Conservation (phyloP, 768 basidiomycete genomes). For the Lentinula lateritia region DNA sequence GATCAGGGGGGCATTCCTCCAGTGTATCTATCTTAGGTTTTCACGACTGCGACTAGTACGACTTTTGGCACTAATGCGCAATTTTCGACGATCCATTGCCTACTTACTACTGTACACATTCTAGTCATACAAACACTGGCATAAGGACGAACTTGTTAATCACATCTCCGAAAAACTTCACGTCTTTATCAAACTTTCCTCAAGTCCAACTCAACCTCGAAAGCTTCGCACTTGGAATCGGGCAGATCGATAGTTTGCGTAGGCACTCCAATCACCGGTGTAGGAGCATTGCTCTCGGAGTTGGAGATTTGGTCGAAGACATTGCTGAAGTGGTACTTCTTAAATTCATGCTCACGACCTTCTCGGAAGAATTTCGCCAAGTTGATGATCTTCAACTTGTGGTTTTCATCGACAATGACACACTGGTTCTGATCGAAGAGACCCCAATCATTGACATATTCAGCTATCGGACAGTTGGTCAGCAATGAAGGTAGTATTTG, state of each 20-base stretch:
- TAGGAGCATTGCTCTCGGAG: not conserved
- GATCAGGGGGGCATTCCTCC: no score
- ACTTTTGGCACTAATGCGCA: no score
- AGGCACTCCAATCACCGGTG: not conserved
- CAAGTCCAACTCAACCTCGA: not conserved
- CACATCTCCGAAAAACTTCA: no score
- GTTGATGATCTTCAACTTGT: not conserved
- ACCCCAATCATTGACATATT: not conserved
- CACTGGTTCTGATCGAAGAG: conserved; percentile 1
- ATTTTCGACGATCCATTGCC: no score
- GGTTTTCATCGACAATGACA: not conserved
- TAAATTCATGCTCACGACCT: not conserved
- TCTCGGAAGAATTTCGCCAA: not conserved
- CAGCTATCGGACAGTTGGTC: not conserved
- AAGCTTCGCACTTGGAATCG: not conserved
- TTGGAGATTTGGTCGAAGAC: not conserved
- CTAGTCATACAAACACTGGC: no score
- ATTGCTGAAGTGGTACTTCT: not conserved
- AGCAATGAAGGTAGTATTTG: not conserved
- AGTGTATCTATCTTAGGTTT: no score
- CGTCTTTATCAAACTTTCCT: not conserved
- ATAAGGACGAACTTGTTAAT: no score
- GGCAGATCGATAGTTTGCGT: not conserved
- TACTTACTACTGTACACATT: no score
- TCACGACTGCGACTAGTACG: no score